phyloP scores from a whole-genome alignment of 495 filamentous ascomycete species.

The Penicillium manginii region DNA sequence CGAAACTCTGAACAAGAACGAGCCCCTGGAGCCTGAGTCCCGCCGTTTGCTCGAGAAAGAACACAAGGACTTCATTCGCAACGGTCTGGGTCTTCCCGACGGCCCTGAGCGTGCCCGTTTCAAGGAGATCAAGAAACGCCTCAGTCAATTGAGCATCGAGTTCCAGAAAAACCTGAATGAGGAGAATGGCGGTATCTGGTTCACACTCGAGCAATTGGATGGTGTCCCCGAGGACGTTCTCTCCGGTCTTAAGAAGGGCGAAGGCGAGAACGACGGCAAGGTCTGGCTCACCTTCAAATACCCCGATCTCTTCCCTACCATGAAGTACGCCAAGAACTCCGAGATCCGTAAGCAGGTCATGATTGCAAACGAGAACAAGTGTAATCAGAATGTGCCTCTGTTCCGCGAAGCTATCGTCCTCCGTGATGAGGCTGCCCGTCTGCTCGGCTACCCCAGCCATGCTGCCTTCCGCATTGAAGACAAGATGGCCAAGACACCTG shows the following conservation, averaged over 20 bases:
- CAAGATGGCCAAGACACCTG: conserved; percentile 95
- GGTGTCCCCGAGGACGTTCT: conserved; percentile 67
- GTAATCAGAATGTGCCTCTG: conserved; percentile 80
- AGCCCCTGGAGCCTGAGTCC: conserved; percentile 66
- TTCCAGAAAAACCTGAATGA: conserved; percentile 75
- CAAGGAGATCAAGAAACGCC: conserved; percentile 73
- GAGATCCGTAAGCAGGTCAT: conserved; percentile 61
- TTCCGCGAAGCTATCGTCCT: conserved; percentile 87
- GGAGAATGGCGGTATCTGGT: conserved; percentile 69
- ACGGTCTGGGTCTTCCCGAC: conserved; percentile 63
- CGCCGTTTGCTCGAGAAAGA: conserved; percentile 68
- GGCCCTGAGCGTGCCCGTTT: conserved; percentile 66
- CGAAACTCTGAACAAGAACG: conserved; percentile 59
- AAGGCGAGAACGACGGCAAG: conserved; percentile 68
- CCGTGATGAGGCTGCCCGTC: conserved; percentile 88
- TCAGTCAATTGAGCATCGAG: conserved; percentile 65
- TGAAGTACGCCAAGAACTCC: conserved; percentile 63
- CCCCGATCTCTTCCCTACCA: conserved; percentile 67
- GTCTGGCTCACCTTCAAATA: conserved; percentile 70
- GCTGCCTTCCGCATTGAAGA: conserved; percentile 90
- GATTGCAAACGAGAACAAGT: conserved; percentile 76
- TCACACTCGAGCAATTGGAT: conserved; percentile 61
- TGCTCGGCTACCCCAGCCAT: conserved; percentile 91
- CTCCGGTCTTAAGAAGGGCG: conserved; percentile 69
- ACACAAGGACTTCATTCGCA: conserved; percentile 66